Conservation (phyloP, 192 early-diverging fungal species). For the Pilaira anomala region DNA sequence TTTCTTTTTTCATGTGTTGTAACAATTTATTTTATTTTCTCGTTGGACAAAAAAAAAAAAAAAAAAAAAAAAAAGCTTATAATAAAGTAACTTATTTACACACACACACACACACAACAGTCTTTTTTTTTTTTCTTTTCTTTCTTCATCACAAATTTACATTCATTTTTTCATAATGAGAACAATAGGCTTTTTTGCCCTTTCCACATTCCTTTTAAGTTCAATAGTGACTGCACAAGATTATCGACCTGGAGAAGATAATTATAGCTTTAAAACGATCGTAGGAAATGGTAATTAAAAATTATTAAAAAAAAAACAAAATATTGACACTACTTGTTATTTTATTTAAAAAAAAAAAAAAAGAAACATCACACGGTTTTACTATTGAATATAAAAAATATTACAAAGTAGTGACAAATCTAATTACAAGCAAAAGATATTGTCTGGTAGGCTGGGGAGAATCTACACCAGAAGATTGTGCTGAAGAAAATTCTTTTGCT, state of each 20-base stretch:
- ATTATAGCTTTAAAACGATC: background rate
- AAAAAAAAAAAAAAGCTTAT: no score
- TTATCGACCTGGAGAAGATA: background rate
- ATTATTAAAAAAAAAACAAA: background rate
- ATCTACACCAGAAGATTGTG: background rate
- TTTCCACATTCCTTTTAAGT: no score
- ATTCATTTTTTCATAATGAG: no score
- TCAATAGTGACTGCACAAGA: background rate
- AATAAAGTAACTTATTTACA: no score
- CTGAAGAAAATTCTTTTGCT: no score
- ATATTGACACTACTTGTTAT: background rate
- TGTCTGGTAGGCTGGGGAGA: background rate
- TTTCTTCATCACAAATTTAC: no score
- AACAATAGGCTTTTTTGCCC: no score
- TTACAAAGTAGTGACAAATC: constrained; percentile 33
- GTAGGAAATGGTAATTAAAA: background rate
- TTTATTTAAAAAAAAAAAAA: constrained; percentile 3
- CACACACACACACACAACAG: no score
- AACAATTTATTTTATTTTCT: no score
- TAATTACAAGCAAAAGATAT: constrained; percentile 22
- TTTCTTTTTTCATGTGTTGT: background rate
- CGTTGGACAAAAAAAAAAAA: no score
- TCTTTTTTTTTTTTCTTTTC: no score
- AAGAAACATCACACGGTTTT: constrained; percentile 28
- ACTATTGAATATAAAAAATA: constrained; percentile 14